These are phyloP conservation scores for Mortierella sp. DNA, from an alignment of 371 early-diverging fungal genomes.

Conservation along the genomic window DNA sequence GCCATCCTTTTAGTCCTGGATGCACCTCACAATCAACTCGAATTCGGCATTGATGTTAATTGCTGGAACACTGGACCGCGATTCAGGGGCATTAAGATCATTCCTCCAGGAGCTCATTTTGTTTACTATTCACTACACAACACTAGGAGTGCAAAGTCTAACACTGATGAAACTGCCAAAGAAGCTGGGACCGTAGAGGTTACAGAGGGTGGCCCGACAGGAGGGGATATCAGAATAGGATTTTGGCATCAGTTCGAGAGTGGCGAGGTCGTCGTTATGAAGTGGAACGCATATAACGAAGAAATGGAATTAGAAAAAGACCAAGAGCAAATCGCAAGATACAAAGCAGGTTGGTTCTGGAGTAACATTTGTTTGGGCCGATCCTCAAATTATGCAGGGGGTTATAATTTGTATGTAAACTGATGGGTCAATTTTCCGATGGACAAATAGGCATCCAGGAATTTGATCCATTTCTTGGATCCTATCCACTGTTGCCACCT, in stretches of 20 bases:
- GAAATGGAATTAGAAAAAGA: constrained; percentile 54
- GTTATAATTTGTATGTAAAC: too few relatives aligned
- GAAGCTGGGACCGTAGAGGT: constrained; percentile 28
- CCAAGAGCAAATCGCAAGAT: constrained; percentile 60
- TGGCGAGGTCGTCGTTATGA: constrained; percentile 56
- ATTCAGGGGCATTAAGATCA: constrained; percentile 93
- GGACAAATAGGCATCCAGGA: constrained; percentile 74
- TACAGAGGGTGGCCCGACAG: constrained; percentile 39
- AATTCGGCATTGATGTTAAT: constrained; percentile 94
- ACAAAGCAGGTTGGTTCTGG: constrained; percentile 50
- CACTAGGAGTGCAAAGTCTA: constrained; percentile 27
- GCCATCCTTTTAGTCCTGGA: constrained; percentile 85
- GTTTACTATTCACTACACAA: constrained; percentile 74
- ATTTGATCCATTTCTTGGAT: constrained; percentile 87
- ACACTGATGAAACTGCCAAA: neutral
- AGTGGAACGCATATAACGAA: constrained; percentile 57
- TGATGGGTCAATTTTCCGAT: neutral
- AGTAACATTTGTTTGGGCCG: neutral
- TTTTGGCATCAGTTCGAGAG: constrained; percentile 54
- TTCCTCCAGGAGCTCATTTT: constrained; percentile 96
- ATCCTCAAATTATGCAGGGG: neutral
- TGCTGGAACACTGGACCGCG: constrained; percentile 92
- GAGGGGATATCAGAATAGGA: constrained; percentile 46
- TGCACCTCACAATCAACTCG: constrained; percentile 77
- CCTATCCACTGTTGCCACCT: constrained; percentile 85